Base-by-base conservation (phyloP, 352 stramenopile species). In the Phytophthora tubulina region DNA sequence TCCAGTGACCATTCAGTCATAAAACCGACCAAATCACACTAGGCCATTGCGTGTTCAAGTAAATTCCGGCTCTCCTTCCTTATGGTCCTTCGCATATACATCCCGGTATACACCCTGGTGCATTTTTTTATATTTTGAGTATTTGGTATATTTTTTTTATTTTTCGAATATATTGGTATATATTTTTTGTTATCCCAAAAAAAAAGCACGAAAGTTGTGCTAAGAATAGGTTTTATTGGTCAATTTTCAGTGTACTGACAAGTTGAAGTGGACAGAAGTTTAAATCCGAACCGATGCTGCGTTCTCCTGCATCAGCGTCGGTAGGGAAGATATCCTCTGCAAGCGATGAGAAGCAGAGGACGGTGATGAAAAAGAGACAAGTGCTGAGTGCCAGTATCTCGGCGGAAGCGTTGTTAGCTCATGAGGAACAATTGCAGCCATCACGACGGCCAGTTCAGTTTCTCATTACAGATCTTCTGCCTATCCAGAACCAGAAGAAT, bases 321-420 rank as follows among this genome's bases (percentile, higher is more conserved):
- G 9, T 36, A 17, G 27, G 11, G 14, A 45, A 64, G 33, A 36
- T 21, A 44, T 38, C 10, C 21, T 27, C 21, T 27, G 48, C 3
- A 31, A 31, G 27, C 6, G 30, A 61, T 61, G 68, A 63, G n/a
- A 67, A 67, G 55, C 36, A 49, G 41, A 59, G 65, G 36, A 48
- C 36, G 36, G 2, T 11, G 7, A 50, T 69, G 54, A 70, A 55
- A n/a, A 68, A 59, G 15, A 50, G 70, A 10, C 61, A 73, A 13
- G 49, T 35, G 39, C 60, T 86, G n/a, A 73, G 71, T 48, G 67
- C 64, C 2, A 86, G 76, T 64, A 76, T 86, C 11, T 85, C 79
- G 7, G 58, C 68, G 0, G 72, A 81, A 3, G 75, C 71, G 6
- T 67, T 86, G 21, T 31, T 71, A 1, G 31, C 48, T 0, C 38